phyloP scores from a whole-genome alignment of 192 early-diverging fungal species.

The Coemansia sp. region DNA sequence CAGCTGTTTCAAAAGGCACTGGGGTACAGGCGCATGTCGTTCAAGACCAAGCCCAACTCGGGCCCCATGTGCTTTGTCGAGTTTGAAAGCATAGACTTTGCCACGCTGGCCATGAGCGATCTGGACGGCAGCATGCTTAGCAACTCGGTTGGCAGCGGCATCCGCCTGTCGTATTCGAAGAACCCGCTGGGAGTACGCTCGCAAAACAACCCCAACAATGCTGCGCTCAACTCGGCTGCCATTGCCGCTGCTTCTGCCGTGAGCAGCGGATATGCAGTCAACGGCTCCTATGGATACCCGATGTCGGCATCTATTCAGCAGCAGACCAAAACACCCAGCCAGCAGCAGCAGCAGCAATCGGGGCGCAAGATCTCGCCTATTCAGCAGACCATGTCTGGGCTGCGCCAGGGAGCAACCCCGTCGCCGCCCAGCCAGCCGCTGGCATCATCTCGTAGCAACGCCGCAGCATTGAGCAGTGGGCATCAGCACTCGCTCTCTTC shows the following conservation, averaged over 20 bases:
- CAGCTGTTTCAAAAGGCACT: constrained; percentile 73
- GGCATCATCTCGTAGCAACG: constrained; percentile 9
- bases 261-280: constrained; percentile 14
- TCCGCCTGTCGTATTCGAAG: constrained; percentile 94
- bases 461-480: constrained; percentile 7
- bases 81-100: constrained; percentile 92
- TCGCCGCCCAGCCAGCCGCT: constrained; percentile 31
- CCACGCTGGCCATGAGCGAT: constrained; percentile 83
- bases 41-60: constrained; percentile 76
- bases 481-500: constrained; percentile 40
- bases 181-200: constrained; percentile 90
- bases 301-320: constrained; percentile 20
- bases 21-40: constrained; percentile 90
- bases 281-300: constrained; percentile 34
- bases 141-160: constrained; percentile 89
- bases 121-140: constrained; percentile 79
- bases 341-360: constrained; percentile 16
- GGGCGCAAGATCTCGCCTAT: constrained; percentile 23
- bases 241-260: constrained; percentile 21
- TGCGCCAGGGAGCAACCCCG: constrained; percentile 25
- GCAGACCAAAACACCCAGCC: constrained; percentile 6
- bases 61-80: constrained; percentile 99
- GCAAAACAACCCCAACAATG: constrained; percentile 34
- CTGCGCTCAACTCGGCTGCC: constrained; percentile 15
- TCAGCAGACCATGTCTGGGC: constrained; percentile 15